These are phyloP conservation scores for Fusarium metavorans DNA, from an alignment of 2,329 filamentous ascomycete genomes.

Conservation along the genomic window DNA sequence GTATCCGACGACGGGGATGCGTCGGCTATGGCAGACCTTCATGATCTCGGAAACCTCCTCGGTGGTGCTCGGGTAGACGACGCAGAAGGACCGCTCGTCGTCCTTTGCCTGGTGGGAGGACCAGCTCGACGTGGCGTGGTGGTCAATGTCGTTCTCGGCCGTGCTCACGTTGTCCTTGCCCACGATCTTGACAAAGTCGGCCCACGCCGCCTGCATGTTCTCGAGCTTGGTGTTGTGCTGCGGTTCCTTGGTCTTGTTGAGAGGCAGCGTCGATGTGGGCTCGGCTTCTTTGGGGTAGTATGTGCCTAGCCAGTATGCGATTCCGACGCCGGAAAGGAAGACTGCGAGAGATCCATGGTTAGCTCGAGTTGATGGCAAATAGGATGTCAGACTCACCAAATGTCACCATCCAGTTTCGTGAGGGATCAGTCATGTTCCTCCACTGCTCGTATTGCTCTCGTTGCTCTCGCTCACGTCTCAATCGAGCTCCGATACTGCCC, in stretches of 20 bases:
- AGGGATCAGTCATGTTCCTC: slow-evolving; percentile 54
- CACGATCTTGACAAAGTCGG: slow-evolving; percentile 74
- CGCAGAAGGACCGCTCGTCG: slow-evolving; percentile 70
- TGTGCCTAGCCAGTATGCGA: slow-evolving; percentile 71
- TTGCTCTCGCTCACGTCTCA: slow-evolving; percentile 67
- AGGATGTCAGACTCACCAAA: slow-evolving; percentile 58
- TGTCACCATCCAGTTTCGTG: slow-evolving; percentile 64
- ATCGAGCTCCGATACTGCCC: slow-evolving; percentile 66
- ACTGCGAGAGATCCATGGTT: slow-evolving; percentile 51
- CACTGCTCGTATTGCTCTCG: slow-evolving; percentile 62
- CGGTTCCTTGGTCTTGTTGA: slow-evolving; percentile 62
- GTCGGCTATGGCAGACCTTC: slow-evolving; percentile 85
- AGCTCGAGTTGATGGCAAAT: background rate
- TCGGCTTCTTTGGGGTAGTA: slow-evolving; percentile 64
- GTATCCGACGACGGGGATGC: slow-evolving; percentile 88
- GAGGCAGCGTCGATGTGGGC: slow-evolving; percentile 69
- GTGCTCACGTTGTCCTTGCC: slow-evolving; percentile 76
- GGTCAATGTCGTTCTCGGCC: slow-evolving; percentile 63
- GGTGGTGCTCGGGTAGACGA: slow-evolving; percentile 82
- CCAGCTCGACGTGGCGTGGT: slow-evolving; percentile 72
- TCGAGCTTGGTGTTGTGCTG: slow-evolving; percentile 69
- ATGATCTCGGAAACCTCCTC: slow-evolving; percentile 89
- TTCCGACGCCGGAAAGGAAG: slow-evolving; percentile 62
- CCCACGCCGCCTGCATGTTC: slow-evolving; percentile 77
- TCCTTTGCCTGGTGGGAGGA: slow-evolving; percentile 67